Evolutionary conservation across 2,329 filamentous ascomycete genomes (phyloP).

Genomic region (Arthrobotrys sinensis): DNA sequence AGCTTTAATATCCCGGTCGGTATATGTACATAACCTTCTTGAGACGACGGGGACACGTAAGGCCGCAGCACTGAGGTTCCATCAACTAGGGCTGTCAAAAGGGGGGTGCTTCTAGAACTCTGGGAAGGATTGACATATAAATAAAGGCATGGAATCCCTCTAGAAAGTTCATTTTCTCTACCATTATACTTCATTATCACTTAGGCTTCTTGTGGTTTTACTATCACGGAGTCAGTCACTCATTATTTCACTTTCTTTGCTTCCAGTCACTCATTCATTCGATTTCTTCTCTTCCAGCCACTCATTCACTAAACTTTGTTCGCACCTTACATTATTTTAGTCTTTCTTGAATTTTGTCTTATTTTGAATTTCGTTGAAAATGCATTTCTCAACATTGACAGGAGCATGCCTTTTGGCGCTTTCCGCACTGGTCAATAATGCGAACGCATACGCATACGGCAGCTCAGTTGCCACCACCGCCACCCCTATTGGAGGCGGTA

Average conservation of each 20-base stretch:
- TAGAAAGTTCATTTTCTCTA: neutral
- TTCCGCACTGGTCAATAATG: slow-evolving; percentile 33
- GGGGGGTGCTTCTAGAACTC: neutral
- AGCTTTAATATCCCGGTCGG: slow-evolving; percentile 40
- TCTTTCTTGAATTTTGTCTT: neutral
- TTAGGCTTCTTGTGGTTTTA: slow-evolving; percentile 37
- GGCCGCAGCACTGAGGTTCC: neutral
- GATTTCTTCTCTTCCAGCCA: slow-evolving; percentile 22
- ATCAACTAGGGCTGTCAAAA: neutral
- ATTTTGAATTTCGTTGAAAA: slow-evolving; percentile 3
- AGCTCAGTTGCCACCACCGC: neutral
- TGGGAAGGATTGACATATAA: slow-evolving; percentile 20
- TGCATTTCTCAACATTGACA: slow-evolving; percentile 42
- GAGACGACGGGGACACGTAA: slow-evolving; percentile 9
- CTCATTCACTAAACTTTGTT: slow-evolving; percentile 32
- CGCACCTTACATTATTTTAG: neutral
- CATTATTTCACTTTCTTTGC: slow-evolving; percentile 33
- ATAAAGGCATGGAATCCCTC: slow-evolving; percentile 27
- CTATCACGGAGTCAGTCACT: slow-evolving; percentile 50
- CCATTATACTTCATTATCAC: slow-evolving; percentile 15
- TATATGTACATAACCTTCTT: slow-evolving; percentile 8
- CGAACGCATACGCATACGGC: slow-evolving; percentile 9
- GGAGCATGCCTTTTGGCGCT: slow-evolving; percentile 29
- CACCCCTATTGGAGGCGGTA: neutral
- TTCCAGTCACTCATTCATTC: slow-evolving; percentile 48